Evolutionary conservation across 2,329 filamentous ascomycete species (phyloP).

Genomic region (Alternaria sp.): DNA sequence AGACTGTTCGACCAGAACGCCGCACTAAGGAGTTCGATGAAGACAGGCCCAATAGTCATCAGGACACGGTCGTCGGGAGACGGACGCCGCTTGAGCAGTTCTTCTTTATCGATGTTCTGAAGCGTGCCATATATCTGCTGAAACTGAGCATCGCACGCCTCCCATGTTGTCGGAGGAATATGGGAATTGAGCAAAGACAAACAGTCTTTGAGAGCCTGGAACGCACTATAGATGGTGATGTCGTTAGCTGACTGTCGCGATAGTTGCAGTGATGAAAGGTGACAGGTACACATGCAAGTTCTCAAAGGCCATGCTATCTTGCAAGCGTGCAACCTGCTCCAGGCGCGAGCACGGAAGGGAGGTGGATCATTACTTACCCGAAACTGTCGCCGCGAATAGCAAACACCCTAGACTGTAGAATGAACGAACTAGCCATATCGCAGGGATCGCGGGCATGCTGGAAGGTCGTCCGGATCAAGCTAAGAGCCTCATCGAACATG

Average conservation of each 20-base stretch:
- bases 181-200: conserved; percentile 69
- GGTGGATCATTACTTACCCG: conserved; percentile 26
- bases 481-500: conserved; percentile 70
- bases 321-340: background rate
- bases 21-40: conserved; percentile 72
- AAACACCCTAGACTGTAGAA: conserved; percentile 80
- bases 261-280: background rate
- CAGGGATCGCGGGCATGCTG: conserved; percentile 71
- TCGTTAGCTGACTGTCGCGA: background rate
- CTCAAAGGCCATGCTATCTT: background rate
- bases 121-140: conserved; percentile 52
- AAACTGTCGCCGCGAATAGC: conserved; percentile 74
- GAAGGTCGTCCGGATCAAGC: conserved; percentile 74
- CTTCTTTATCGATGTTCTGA: conserved; percentile 60
- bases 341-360: background rate
- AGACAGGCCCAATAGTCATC: conserved; percentile 70
- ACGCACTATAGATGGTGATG: conserved; percentile 56
- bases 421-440: conserved; percentile 84
- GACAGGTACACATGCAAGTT: background rate
- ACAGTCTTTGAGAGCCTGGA: conserved; percentile 71
- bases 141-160: conserved; percentile 80
- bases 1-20: conserved; percentile 76
- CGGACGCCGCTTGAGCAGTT: conserved; percentile 39
- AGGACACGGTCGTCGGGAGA: conserved; percentile 60
- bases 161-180: conserved; percentile 70